A percentile compares a stretch with the other conserved stretches of the same genome.
Evolutionary conservation across 371 early-diverging fungal genomes (phyloP).

Genomic region (Cokeromyces recurvatus): DNA sequence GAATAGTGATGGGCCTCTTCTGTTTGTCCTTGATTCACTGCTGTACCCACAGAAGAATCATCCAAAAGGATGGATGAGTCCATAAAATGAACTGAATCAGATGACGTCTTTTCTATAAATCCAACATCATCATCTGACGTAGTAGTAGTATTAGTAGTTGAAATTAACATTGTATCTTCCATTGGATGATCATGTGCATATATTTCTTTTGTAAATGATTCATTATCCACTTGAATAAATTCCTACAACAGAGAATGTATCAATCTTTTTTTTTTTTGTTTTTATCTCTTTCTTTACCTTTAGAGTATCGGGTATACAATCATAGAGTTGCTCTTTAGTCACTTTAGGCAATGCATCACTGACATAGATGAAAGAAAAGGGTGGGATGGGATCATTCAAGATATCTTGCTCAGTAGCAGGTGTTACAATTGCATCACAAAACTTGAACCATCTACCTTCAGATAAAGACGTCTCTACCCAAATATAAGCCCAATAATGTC

Average conservation of each 20-base stretch:
- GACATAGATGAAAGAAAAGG: conserved; percentile 32
- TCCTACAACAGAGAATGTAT: conserved; percentile 6
- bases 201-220: conserved; percentile 22
- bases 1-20: not conserved
- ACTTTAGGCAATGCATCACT: conserved; percentile 3
- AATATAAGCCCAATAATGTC: conserved; percentile 46
- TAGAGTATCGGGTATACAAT: conserved; percentile 17
- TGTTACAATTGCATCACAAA: conserved; percentile 36
- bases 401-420: conserved; percentile 26
- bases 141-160: not conserved
- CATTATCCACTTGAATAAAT: conserved; percentile 26
- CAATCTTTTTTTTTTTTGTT: too few relatives aligned
- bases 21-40: conserved; percentile 5
- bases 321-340: conserved; percentile 7
- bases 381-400: conserved; percentile 17
- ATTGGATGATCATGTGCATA: not conserved
- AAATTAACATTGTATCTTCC: not conserved
- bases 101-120: conserved; percentile 9
- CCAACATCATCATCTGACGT: conserved; percentile 5
- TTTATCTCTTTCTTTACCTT: conserved; percentile 26
- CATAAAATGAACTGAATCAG: too few relatives aligned
- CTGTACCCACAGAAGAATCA: conserved; percentile 24
- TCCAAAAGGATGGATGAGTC: conserved; percentile 13
- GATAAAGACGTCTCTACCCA: conserved; percentile 21
- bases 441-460: conserved; percentile 34